phyloP scores from a whole-genome alignment of 1,139 yeast genomes.

The Saccharomyces hybrid region DNA sequence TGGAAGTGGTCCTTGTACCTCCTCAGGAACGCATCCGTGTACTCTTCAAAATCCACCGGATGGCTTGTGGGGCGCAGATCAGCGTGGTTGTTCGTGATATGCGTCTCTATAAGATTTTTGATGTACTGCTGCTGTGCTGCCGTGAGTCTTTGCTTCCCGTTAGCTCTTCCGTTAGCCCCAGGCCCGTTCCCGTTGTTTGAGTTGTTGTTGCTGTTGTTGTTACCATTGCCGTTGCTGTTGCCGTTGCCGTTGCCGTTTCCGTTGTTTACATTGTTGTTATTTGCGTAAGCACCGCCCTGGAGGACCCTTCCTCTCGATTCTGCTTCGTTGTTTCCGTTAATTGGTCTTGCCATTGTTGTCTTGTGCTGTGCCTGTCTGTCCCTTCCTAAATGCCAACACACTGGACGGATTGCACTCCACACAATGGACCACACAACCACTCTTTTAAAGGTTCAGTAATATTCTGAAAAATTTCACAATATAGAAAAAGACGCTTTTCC shows the following conservation, averaged over 20 bases:
- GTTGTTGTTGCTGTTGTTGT: slow-evolving; percentile 3
- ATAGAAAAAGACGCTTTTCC: background rate
- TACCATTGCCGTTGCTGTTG: slow-evolving; percentile 13
- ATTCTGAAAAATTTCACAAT: slow-evolving; percentile 1
- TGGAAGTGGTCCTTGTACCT: slow-evolving; percentile 29
- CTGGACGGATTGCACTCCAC: background rate
- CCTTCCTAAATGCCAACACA: background rate
- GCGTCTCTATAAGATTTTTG: slow-evolving; percentile 22
- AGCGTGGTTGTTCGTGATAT: slow-evolving; percentile 30
- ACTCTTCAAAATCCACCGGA: slow-evolving; percentile 26
- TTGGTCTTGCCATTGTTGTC: slow-evolving; percentile 17
- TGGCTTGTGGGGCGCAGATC: slow-evolving; percentile 13
- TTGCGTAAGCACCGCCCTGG: slow-evolving; percentile 14
- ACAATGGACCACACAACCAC: background rate
- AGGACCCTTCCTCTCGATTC: slow-evolving; percentile 18
- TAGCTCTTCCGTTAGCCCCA: slow-evolving; percentile 9
- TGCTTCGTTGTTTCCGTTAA: slow-evolving; percentile 27
- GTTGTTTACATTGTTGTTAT: slow-evolving; percentile 12
- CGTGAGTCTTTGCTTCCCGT: slow-evolving; percentile 27
- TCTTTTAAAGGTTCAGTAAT: slow-evolving; percentile 5
- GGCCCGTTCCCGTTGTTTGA: slow-evolving; percentile 2
- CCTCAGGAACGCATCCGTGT: slow-evolving; percentile 29
- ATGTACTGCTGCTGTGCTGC: slow-evolving; percentile 31
- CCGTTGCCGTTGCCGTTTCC: slow-evolving; percentile 10
- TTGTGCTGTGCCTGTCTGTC: background rate